Evolutionary conservation across 805 yeast species (phyloP), one percentile per base, ranked within the genome.

Genomic region (Debaryomyces tyrocola): DNA sequence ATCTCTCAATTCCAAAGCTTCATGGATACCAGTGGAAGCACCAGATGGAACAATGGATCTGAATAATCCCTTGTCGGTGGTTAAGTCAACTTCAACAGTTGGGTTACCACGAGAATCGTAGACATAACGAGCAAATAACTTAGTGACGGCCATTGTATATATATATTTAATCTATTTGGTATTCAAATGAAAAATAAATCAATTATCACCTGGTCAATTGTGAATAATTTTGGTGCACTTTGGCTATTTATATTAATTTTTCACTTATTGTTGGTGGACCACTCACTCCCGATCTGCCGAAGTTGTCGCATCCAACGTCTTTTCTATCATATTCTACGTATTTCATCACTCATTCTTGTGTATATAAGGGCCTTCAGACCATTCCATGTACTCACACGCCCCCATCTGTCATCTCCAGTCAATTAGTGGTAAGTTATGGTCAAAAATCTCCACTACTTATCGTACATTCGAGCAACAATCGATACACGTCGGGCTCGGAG

Each of bases 71-170:
- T 87, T 83, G 55, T 80, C 92, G 68, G 99, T 92, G 82, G 86
- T 79, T 65, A 92, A 67, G 69, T 94, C 98, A 61, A 94, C 98
- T 84, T 94, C 98, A 64, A 94, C 99, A 62, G 99, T 92, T 79
- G 99, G 99, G 85, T 92, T 94, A 79, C 98, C 98, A 80, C 99
- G 90, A 65, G 98, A 92, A 80, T 92, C 99, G 86, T 94, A 92
- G 77, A 92, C 96, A 83, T 84, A 87, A 80, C 99, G 91, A 66
- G 98, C 88, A 75, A 80, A 84, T 63, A 91, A 78, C 77, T 92
- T 91, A 60, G 88, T 73, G 66, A 89, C 82, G 62, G 96, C 86
- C 96, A 89, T 89, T 70, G 46, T 69, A 47, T 41, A 44, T 45
- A 34, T 35, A 18, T 28, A 28, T 27, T 37, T 20, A 20, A 8